phyloP scores from a whole-genome alignment of 1,284 basidiomycete genomes.

The Phlebopus sp. region DNA sequence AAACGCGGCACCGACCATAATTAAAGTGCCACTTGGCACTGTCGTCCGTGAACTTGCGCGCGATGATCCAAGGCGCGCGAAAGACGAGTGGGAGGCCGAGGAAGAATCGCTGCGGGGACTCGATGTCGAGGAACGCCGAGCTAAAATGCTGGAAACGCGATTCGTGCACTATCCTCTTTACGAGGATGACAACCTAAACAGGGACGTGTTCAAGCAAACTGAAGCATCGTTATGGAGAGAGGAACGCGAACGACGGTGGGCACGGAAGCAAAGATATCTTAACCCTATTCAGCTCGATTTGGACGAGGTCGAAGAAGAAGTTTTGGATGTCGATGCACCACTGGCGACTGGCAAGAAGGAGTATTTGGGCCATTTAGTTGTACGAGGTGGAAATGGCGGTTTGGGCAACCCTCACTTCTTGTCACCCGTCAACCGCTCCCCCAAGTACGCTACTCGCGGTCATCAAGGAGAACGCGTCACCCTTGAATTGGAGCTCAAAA shows the following conservation, averaged over 20 bases:
- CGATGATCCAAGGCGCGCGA: constrained; percentile 58
- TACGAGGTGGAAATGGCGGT: constrained; percentile 81
- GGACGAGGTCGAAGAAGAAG: constrained; percentile 45
- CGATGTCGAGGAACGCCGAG: constrained; percentile 41
- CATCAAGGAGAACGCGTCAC: constrained; percentile 79
- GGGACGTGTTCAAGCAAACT: constrained; percentile 74
- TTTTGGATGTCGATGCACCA: constrained; percentile 54
- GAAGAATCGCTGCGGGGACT: constrained; percentile 58
- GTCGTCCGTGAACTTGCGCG: constrained; percentile 74
- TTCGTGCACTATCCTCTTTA: constrained; percentile 80
- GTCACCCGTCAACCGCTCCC: constrained; percentile 64
- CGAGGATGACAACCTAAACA: constrained; percentile 57
- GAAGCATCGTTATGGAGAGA: constrained; percentile 62
- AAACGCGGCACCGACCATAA: constrained; percentile 66
- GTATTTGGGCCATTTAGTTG: constrained; percentile 67
- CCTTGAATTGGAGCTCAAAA: constrained; percentile 90
- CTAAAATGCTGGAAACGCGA: constrained; percentile 61
- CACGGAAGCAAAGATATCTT: constrained; percentile 42
- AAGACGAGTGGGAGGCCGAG: constrained; percentile 67
- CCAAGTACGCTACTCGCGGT: constrained; percentile 81
- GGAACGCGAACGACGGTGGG: constrained; percentile 57
- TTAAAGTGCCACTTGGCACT: constrained; percentile 86
- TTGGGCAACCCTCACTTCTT: constrained; percentile 89
- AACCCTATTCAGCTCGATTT: constrained; percentile 60
- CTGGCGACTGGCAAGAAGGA: constrained; percentile 63